These are phyloP conservation scores for Pseudonitzschia multiseries DNA, from an alignment of 108 stramenopile genomes.

Conservation along the genomic window DNA sequence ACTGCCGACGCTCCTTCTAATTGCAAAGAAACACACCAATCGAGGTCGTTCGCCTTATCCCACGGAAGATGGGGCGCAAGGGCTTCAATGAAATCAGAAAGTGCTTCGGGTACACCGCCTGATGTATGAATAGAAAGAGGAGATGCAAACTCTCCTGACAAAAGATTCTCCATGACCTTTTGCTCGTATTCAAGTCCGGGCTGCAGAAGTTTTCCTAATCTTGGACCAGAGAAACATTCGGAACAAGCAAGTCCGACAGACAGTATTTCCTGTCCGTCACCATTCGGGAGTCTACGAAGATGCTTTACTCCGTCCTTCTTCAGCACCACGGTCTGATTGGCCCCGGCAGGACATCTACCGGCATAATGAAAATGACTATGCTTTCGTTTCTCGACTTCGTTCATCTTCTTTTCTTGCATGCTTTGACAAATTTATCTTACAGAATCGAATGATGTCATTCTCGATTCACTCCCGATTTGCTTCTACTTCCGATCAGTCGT, in stretches of 20 bases:
- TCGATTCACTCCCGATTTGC: no score
- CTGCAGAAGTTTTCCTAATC: constrained; percentile 37
- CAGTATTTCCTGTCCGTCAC: constrained; percentile 40
- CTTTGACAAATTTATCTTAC: background rate
- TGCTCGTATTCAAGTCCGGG: constrained; percentile 51
- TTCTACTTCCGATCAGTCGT: no score
- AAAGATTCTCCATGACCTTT: constrained; percentile 38
- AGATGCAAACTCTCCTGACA: constrained; percentile 36
- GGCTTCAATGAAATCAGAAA: constrained; percentile 41
- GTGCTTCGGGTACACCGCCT: constrained; percentile 42
- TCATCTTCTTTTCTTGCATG: background rate
- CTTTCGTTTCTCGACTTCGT: background rate
- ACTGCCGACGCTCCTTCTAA: constrained; percentile 62
- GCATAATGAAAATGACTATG: constrained; percentile 12
- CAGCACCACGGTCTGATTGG: constrained; percentile 22
- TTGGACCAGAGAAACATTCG: constrained; percentile 53
- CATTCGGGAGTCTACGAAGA: constrained; percentile 23
- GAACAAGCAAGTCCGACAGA: constrained; percentile 54
- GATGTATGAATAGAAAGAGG: constrained; percentile 59
- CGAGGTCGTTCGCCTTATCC: constrained; percentile 25
- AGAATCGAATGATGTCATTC: background rate
- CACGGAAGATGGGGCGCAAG: constrained; percentile 48
- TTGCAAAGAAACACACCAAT: constrained; percentile 65
- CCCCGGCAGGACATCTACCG: constrained; percentile 26
- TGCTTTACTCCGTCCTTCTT: constrained; percentile 30